Base-by-base conservation (phyloP, 2,329 filamentous ascomycete genomes). In the Fulvia fulva region DNA sequence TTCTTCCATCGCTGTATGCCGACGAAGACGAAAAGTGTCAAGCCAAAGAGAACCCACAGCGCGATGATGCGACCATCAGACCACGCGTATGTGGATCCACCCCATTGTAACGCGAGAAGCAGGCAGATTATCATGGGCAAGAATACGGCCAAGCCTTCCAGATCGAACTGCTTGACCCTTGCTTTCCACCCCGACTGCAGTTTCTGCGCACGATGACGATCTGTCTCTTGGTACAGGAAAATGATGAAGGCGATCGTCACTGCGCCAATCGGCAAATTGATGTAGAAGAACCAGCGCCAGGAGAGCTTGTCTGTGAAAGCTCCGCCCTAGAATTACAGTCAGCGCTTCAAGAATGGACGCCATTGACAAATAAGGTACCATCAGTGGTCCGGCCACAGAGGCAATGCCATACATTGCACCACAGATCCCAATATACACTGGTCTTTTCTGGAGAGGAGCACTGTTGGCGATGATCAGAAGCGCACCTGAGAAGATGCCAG, bases 401-500 rank as follows among this genome's bases (percentile, higher is more conserved):
- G 73, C 69, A 23, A 78, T 73, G 0, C 72, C 75, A 53, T 75
- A 78, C 68, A 75, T 75, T 22, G 65, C 68, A 0, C 66, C 68
- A 2, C 76, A 55, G 0, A 69, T 63, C 1, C 70, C 76, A 21
- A 76, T 72, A 43, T 75, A 77, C 6, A 76, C 74, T 3, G 78
- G 70, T 6, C 77, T 67, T 67, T 77, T 77, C 19, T 73, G 65
- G 59, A 78, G 70, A 0, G 75, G 71, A 0, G 77, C 74, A 0
- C 72, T 71, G 55, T 75, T 77, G 0, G 76, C 74, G 21, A 82
- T 67, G 34, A 84, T 81, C 4, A 75, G 83, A 60, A 84, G 70
- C 3, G 74, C 73, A 0, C 83, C 83, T n/a, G 77, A 81, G 56
- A 78, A 74, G 2, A 85, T 62, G 0, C 79, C 83, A 1, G 82